Percentiles rank a stretch among this genome's conserved stretches.
Conservation (phyloP, 2,329 filamentous ascomycete species). For the Curvularia verruculosa region DNA sequence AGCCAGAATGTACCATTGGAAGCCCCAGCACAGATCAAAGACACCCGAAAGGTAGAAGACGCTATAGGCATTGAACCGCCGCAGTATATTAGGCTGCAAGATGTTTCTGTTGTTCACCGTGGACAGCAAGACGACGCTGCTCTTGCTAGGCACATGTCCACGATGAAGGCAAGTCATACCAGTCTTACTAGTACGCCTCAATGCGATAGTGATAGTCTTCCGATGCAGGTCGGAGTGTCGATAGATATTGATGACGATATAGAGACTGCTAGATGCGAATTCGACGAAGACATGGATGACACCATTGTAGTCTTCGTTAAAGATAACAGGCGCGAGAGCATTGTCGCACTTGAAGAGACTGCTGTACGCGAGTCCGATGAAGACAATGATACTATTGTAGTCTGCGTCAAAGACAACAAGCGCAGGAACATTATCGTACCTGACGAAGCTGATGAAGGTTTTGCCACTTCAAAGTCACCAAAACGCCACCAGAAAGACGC, state of each 20-base stretch:
- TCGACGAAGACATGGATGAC: background rate
- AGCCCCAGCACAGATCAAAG: background rate
- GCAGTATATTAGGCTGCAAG: conserved; percentile 22
- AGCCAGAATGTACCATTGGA: background rate
- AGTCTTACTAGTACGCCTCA: background rate
- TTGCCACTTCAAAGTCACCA: background rate
- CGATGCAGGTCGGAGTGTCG: background rate
- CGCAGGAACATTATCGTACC: background rate
- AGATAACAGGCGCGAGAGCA: no score
- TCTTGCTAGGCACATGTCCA: conserved; percentile 16
- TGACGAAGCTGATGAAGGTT: background rate
- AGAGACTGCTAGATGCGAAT: background rate
- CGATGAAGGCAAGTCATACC: background rate
- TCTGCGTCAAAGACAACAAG: background rate
- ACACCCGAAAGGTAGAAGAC: background rate
- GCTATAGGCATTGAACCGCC: background rate
- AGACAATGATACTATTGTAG: background rate
- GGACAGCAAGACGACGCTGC: conserved; percentile 18
- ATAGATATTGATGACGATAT: conserved; percentile 5
- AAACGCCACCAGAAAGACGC: background rate
- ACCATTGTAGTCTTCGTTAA: no score
- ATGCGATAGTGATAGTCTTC: conserved; percentile 8
- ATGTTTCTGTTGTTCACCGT: conserved; percentile 9
- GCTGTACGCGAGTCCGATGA: background rate
- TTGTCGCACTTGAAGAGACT: background rate